Conservation (phyloP, 2,329 filamentous ascomycete species). For the Aaosphaeria arxii region DNA sequence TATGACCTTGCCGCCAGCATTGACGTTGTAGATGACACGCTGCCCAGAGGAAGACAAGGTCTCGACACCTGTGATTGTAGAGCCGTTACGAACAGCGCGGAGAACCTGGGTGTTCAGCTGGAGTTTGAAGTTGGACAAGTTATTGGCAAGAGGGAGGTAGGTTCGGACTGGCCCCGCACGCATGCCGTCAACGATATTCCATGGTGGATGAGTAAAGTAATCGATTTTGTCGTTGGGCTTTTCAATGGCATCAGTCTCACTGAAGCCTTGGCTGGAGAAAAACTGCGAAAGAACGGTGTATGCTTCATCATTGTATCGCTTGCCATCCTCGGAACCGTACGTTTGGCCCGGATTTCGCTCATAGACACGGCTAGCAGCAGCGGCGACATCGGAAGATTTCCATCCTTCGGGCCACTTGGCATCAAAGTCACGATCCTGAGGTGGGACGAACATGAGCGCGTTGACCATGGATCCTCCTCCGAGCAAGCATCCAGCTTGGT, state of each 20-base stretch:
- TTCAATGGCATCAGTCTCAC: conserved; percentile 59
- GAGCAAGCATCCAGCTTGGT: conserved; percentile 68
- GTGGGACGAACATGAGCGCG: conserved; percentile 38
- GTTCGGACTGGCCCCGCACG: conserved; percentile 67
- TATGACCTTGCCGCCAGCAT: conserved; percentile 60
- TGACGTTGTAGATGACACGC: conserved; percentile 51
- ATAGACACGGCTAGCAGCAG: conserved; percentile 64
- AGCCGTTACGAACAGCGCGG: conserved; percentile 60
- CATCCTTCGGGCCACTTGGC: conserved; percentile 70
- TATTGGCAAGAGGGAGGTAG: conserved; percentile 62
- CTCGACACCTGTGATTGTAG: conserved; percentile 62
- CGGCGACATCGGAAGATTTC: conserved; percentile 61
- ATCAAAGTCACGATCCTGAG: conserved; percentile 58
- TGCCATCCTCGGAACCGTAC: conserved; percentile 61
- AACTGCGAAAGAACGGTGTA: conserved; percentile 63
- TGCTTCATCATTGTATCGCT: conserved; percentile 62
- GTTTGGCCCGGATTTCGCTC: conserved; percentile 67
- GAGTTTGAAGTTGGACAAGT: conserved; percentile 62
- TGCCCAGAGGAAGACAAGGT: conserved; percentile 46
- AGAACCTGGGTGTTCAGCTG: conserved; percentile 64
- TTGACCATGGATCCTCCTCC: conserved; percentile 67
- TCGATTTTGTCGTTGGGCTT: conserved; percentile 61
- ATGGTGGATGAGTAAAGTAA: conserved; percentile 59
- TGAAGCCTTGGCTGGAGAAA: conserved; percentile 59
- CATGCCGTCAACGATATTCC: conserved; percentile 63